A percentile compares a stretch with the other conserved stretches of the same genome.
These are phyloP conservation scores for Russula griseocarnosa DNA, from an alignment of 768 basidiomycete species.

Conservation along the genomic window DNA sequence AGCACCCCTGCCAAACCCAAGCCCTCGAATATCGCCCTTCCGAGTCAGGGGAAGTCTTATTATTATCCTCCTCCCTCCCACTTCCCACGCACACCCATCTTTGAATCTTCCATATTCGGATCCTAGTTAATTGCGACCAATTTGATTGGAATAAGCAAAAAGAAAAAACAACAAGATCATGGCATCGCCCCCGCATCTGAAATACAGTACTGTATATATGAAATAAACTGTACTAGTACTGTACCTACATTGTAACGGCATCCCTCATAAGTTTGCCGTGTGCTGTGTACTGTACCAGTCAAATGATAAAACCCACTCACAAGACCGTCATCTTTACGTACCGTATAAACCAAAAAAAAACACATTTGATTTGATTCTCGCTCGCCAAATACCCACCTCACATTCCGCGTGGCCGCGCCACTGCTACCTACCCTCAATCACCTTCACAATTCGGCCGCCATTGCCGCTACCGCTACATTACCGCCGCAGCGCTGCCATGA, in stretches of 20 bases:
- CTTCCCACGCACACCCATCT: not conserved
- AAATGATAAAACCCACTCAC: not conserved
- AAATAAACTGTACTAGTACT: no score
- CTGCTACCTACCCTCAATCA: no score
- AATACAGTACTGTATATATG: not conserved
- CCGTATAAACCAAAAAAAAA: no score
- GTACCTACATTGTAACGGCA: not conserved
- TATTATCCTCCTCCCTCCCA: no score
- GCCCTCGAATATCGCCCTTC: no score
- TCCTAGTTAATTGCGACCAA: not conserved
- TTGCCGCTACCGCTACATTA: not conserved
- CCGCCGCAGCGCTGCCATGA: not conserved
- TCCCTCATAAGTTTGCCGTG: not conserved
- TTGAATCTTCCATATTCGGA: conserved; percentile 8
- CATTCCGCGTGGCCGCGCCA: not conserved
- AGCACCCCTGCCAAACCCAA: no score
- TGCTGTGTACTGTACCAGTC: not conserved
- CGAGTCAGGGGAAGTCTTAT: no score
- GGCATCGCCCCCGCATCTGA: not conserved
- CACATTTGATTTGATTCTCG: no score
- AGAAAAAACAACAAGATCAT: not conserved
- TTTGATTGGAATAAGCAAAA: not conserved
- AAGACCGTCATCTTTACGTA: not conserved
- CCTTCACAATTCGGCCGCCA: not conserved
- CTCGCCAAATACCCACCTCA: not conserved